Conservation (phyloP, 2,329 filamentous ascomycete genomes). For the Orbilia ellipsospora region DNA sequence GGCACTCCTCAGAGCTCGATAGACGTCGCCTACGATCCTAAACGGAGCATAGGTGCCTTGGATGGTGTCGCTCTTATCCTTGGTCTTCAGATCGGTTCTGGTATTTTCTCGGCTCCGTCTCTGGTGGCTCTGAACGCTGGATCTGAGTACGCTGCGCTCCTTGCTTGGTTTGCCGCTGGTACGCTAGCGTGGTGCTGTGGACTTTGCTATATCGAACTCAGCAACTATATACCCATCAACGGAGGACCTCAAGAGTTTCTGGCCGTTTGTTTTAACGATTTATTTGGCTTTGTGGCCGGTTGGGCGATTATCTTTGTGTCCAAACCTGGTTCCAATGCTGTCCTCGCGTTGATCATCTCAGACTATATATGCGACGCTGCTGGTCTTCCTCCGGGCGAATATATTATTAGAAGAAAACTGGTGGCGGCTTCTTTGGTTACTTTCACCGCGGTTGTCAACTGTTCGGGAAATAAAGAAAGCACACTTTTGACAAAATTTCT, state of each 20-base stretch:
- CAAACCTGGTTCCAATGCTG: slow-evolving; percentile 59
- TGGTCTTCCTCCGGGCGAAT: no score
- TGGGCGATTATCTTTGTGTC: slow-evolving; percentile 65
- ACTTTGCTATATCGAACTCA: slow-evolving; percentile 66
- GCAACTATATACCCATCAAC: slow-evolving; percentile 64
- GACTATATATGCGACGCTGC: no score
- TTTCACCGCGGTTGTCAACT: no score
- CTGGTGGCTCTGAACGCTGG: slow-evolving; percentile 64
- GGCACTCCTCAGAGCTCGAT: no score
- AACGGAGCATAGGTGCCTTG: no score
- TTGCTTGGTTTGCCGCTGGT: slow-evolving; percentile 64
- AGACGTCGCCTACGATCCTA: no score
- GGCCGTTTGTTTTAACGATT: slow-evolving; percentile 63
- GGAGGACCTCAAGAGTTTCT: slow-evolving; percentile 66
- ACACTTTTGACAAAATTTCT: no score
- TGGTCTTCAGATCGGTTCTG: slow-evolving; percentile 66
- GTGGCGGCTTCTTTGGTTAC: no score
- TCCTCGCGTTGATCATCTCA: no score
- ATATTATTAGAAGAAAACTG: no score
- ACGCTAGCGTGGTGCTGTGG: slow-evolving; percentile 66
- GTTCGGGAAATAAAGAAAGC: no score
- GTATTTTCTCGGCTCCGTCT: slow-evolving; percentile 66
- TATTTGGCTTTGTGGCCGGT: slow-evolving; percentile 64
- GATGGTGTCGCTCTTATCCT: slow-evolving; percentile 64
- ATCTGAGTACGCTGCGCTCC: slow-evolving; percentile 63